These are phyloP conservation scores for Backusella psychrophila DNA, from an alignment of 192 early-diverging fungal genomes.

Conservation along the genomic window DNA sequence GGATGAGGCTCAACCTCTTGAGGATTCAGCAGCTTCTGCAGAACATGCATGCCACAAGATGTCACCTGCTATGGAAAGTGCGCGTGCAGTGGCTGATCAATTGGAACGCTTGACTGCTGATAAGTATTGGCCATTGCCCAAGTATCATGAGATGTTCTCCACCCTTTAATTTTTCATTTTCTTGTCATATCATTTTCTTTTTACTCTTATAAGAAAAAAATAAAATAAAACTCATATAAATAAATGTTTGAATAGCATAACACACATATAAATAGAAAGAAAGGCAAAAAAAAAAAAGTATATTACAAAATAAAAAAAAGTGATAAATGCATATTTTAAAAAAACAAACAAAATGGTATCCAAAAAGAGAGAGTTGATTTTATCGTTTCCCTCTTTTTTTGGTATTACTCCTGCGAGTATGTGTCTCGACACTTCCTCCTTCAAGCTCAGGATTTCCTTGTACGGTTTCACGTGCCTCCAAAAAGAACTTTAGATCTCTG, in stretches of 20 bases:
- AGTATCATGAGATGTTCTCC: constrained; percentile 92
- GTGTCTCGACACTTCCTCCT: constrained; percentile 15
- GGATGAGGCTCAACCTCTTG: constrained; percentile 56
- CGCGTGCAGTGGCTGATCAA: constrained; percentile 66
- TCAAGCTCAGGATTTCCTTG: constrained; percentile 16
- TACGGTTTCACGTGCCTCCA: constrained; percentile 66
- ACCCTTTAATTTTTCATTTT: constrained; percentile 45
- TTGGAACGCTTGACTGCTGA: constrained; percentile 84
- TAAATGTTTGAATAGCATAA: too few relatives aligned
- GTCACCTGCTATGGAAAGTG: constrained; percentile 67
- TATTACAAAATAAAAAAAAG: background rate
- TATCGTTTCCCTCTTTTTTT: background rate
- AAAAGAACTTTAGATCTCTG: constrained; percentile 86
- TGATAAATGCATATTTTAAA: background rate
- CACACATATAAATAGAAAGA: background rate
- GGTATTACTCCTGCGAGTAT: background rate
- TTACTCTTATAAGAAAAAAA: background rate
- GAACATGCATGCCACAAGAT: constrained; percentile 59
- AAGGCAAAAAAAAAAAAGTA: background rate
- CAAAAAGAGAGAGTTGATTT: background rate
- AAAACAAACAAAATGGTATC: background rate
- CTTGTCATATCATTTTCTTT: background rate
- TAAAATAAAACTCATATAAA: background rate
- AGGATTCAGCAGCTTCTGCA: constrained; percentile 63
- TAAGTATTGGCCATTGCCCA: constrained; percentile 96